Percentiles rank a stretch among this genome's conserved stretches.
Conservation (phyloP, 2,329 filamentous ascomycete genomes). For the Furcasterigmium furcatum region DNA sequence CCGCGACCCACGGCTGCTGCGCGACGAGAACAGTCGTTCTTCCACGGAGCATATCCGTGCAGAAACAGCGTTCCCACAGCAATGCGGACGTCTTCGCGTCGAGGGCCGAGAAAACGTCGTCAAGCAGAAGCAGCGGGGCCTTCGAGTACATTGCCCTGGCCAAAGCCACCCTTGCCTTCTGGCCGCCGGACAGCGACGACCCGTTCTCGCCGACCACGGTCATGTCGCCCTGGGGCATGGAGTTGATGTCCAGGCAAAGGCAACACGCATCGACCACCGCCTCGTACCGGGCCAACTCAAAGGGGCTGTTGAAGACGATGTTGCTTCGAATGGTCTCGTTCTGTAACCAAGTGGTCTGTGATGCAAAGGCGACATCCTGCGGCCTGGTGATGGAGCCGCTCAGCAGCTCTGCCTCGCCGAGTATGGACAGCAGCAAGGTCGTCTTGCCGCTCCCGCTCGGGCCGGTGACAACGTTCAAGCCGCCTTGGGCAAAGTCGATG, state of each 20-base stretch:
- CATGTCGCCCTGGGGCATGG: conserved; percentile 46
- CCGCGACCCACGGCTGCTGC: conserved; percentile 50
- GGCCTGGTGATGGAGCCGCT: conserved; percentile 44
- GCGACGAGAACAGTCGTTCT: conserved; percentile 56
- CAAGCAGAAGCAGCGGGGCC: conserved; percentile 50
- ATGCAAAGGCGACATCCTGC: conserved; percentile 52
- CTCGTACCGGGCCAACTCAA: conserved; percentile 51
- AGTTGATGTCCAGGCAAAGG: conserved; percentile 44
- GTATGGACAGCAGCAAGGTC: conserved; percentile 48
- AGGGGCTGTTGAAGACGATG: conserved; percentile 48
- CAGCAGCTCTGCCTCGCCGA: conserved; percentile 52
- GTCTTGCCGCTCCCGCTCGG: conserved; percentile 56
- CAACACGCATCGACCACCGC: conserved; percentile 54
- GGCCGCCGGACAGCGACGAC: conserved; percentile 52
- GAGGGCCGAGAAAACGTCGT: conserved; percentile 58
- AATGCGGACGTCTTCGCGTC: conserved; percentile 55
- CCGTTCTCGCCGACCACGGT: conserved; percentile 54
- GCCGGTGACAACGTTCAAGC: conserved; percentile 51
- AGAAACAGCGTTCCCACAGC: conserved; percentile 57
- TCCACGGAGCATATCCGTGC: conserved; percentile 47
- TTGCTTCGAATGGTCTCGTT: conserved; percentile 54
- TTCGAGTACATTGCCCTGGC: conserved; percentile 57
- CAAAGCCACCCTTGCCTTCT: conserved; percentile 53
- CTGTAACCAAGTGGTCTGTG: conserved; percentile 56
- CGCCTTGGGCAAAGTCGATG: conserved; percentile 49